Evolutionary conservation across 805 yeast genomes (phyloP), one percentile per base, ranked within the genome.

Genomic region (Candida sakaeoensis): DNA sequence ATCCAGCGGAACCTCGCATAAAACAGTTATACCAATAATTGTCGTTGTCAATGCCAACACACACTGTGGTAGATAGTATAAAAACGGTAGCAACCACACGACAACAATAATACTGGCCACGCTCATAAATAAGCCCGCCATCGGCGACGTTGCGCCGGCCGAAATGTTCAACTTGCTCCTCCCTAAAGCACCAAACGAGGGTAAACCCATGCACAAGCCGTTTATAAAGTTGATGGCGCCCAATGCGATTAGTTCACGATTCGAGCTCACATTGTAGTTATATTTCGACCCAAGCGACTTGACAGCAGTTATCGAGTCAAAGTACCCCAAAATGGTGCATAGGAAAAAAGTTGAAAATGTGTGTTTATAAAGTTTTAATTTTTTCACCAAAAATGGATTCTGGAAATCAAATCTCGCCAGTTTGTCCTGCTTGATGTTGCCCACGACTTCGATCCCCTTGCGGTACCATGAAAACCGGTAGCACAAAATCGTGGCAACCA

Each of bases 11-110:
- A 58, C 57, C 26, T 62, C 68, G 41, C 54, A 59, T 14, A 61
- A 35, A 17, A 89, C 68, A 0, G 83, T 75, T 2, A 85, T 49
- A 12, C 95, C 68, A 29, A 61, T 58, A 33, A 62, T 55, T 2
- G 68, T 61, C 6, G 68, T 62, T 33, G 60, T 55, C 37, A 57
- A 58, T 37, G 59, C 62, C 50, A 51, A 64, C 30, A 55, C 68
- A 51, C 53, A 70, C 30, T 52, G 60, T 13, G 58, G 70, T 35
- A 50, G 47, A 36, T 43, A 66, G 43, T 40, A 61, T 15, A 47
- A 42, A 14, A 45, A 48, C 5, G 61, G 58, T 17, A 62, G 46
- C 17, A 61, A 47, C 34, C 49, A 61, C 8, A 46, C 33, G 7
- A 57, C 51, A 8, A 62, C 52, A 29, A 60, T 22, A 1, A 54